Evolutionary conservation across 2,329 filamentous ascomycete species (phyloP).

Genomic region (Exophiala viscosa): DNA sequence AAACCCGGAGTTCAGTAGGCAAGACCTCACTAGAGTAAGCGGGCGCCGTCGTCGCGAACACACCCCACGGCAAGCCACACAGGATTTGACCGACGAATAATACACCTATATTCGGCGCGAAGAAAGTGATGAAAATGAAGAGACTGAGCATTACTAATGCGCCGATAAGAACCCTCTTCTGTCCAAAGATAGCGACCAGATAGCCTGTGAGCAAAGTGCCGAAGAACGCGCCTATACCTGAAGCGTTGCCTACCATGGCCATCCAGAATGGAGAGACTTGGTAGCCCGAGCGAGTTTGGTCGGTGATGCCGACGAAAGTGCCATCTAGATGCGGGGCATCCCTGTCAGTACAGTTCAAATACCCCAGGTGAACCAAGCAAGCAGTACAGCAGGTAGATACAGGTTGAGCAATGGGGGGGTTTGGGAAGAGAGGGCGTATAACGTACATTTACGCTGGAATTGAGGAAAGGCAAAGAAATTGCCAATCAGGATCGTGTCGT

Average conservation of each 20-base stretch:
- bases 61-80: slow-evolving; percentile 26
- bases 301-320: slow-evolving; percentile 19
- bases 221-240: slow-evolving; percentile 18
- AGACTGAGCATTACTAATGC: slow-evolving; percentile 13
- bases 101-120: slow-evolving; percentile 28
- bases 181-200: slow-evolving; percentile 17
- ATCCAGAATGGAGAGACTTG: slow-evolving; percentile 21
- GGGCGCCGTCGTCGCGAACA: slow-evolving; percentile 20
- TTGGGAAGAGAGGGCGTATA: not conserved
- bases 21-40: slow-evolving; percentile 21
- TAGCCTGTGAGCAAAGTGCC: slow-evolving; percentile 18
- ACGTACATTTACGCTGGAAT: slow-evolving; percentile 34
- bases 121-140: slow-evolving; percentile 32
- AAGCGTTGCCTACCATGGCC: slow-evolving; percentile 16
- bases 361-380: too few species aligned
- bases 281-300: slow-evolving; percentile 32
- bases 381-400: not conserved
- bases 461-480: slow-evolving; percentile 31
- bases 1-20: slow-evolving; percentile 17
- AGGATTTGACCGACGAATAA: slow-evolving; percentile 30
- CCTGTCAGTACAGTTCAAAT: not conserved
- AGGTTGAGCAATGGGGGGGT: too few species aligned
- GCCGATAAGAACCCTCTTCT: slow-evolving; percentile 20
- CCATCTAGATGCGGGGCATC: slow-evolving; percentile 8
- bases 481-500: slow-evolving; percentile 25